phyloP scores from a whole-genome alignment of 768 basidiomycete genomes.

The Mycena leptocephala region DNA sequence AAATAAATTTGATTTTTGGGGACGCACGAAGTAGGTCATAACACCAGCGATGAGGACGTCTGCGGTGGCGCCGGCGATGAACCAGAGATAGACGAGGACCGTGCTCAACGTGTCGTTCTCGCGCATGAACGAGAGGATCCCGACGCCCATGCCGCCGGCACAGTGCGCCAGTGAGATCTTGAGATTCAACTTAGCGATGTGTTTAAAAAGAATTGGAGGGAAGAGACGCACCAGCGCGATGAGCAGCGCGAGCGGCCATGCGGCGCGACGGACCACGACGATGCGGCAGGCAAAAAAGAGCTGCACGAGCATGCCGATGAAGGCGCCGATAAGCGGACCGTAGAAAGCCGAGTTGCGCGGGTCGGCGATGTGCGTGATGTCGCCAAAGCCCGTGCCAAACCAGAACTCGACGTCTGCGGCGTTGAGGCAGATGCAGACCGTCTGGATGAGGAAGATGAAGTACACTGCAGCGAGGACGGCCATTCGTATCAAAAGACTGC shows the following conservation, averaged over 20 bases:
- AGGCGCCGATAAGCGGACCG: slow-evolving; percentile 20
- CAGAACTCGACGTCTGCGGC: slow-evolving; percentile 20
- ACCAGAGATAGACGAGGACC: slow-evolving; percentile 16
- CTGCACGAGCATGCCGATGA: slow-evolving; percentile 24
- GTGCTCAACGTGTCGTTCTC: background rate
- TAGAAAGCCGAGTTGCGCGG: slow-evolving; percentile 16
- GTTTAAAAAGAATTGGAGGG: no score
- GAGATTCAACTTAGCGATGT: background rate
- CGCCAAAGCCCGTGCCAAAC: slow-evolving; percentile 25
- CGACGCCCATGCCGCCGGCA: slow-evolving; percentile 26
- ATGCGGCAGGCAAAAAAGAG: slow-evolving; percentile 21
- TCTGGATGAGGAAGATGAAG: slow-evolving; percentile 24
- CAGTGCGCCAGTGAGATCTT: slow-evolving; percentile 17
- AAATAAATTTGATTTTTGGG: background rate
- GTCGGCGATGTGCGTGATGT: slow-evolving; percentile 19
- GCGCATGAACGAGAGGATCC: slow-evolving; percentile 15
- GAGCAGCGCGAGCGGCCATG: slow-evolving; percentile 7
- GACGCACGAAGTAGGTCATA: slow-evolving; percentile 16
- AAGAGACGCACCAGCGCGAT: background rate
- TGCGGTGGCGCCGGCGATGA: slow-evolving; percentile 2
- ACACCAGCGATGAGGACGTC: slow-evolving; percentile 15
- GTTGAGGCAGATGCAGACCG: slow-evolving; percentile 11
- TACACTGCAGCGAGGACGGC: slow-evolving; percentile 29
- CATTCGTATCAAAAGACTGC: no score
- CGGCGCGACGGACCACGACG: background rate